Conservation (phyloP, 2,329 filamentous ascomycete genomes). For the Emmonsiellopsis sp. region DNA sequence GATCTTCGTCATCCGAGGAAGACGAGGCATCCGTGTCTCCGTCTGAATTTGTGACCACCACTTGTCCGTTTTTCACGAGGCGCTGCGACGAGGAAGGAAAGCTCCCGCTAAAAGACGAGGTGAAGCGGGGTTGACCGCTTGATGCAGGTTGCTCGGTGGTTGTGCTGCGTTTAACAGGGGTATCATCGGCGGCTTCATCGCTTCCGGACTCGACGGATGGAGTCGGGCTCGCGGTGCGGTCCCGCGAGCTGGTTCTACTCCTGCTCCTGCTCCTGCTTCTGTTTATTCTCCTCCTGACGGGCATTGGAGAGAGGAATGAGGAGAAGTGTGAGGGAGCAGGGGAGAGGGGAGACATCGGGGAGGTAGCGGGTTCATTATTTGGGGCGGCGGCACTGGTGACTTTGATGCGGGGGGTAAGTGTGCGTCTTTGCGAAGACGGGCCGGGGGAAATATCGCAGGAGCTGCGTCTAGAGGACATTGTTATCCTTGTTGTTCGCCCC, state of each 20-base stretch:
- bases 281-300: too few species aligned
- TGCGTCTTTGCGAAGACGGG: too few species aligned
- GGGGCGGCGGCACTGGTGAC: too few species aligned
- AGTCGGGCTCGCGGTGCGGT: too few species aligned
- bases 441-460: not conserved
- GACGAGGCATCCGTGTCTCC: constrained; percentile 54
- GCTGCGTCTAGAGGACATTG: not conserved
- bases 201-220: not conserved
- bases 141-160: not conserved
- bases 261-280: too few species aligned
- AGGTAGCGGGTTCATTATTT: too few species aligned
- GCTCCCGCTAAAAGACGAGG: constrained; percentile 6
- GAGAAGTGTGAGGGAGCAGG: too few species aligned
- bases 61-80: constrained; percentile 43
- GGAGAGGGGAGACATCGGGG: too few species aligned
- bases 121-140: not conserved
- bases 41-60: constrained; percentile 58
- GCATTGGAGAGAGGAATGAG: too few species aligned
- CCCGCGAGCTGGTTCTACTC: too few species aligned
- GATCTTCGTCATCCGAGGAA: constrained; percentile 45
- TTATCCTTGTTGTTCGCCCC: not conserved
- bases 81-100: constrained; percentile 9
- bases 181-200: not conserved
- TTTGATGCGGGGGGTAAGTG: too few species aligned
- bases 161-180: not conserved